A percentile compares a stretch with the other conserved stretches of the same genome.
These are phyloP conservation scores for Micractinium conductrix DNA, from an alignment of 139 green algal species.

Conservation along the genomic window DNA sequence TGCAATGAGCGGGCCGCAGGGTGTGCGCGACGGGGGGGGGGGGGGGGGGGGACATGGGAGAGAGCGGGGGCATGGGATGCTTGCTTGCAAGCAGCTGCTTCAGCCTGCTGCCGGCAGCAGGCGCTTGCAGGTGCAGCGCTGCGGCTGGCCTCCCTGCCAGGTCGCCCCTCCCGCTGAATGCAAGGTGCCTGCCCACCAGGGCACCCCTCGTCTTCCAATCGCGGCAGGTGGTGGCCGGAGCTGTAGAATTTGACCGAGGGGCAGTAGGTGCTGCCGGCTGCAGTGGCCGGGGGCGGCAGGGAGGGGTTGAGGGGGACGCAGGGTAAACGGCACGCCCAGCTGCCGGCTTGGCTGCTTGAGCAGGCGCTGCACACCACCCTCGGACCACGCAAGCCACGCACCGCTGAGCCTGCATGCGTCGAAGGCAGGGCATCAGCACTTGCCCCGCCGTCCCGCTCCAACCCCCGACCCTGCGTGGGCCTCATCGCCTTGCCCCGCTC, in stretches of 20 bases:
- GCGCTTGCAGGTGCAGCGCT: too few species aligned
- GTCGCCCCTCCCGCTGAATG: too few species aligned
- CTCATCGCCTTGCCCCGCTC: background rate
- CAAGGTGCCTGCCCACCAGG: too few species aligned
- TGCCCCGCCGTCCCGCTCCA: too few species aligned
- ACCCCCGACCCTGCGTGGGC: background rate
- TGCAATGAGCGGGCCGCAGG: too few species aligned
- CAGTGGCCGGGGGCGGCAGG: background rate
- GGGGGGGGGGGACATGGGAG: too few species aligned
- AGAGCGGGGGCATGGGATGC: too few species aligned
- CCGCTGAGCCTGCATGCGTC: background rate
- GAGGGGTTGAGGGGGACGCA: background rate
- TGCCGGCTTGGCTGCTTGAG: background rate
- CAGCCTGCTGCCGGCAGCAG: too few species aligned
- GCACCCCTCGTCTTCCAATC: constrained; percentile 3
- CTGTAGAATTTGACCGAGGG: constrained; percentile 18
- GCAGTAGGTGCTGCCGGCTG: constrained; percentile 9
- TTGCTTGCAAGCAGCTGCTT: too few species aligned
- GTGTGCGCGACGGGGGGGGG: too few species aligned
- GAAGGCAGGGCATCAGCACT: background rate
- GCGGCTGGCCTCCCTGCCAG: too few species aligned
- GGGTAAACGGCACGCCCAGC: background rate
- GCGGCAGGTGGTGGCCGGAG: constrained; percentile 17
- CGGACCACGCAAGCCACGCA: background rate
- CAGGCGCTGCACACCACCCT: background rate